Conservation (phyloP, 1,139 yeast genomes). For the Meyerozyma carpophila region DNA sequence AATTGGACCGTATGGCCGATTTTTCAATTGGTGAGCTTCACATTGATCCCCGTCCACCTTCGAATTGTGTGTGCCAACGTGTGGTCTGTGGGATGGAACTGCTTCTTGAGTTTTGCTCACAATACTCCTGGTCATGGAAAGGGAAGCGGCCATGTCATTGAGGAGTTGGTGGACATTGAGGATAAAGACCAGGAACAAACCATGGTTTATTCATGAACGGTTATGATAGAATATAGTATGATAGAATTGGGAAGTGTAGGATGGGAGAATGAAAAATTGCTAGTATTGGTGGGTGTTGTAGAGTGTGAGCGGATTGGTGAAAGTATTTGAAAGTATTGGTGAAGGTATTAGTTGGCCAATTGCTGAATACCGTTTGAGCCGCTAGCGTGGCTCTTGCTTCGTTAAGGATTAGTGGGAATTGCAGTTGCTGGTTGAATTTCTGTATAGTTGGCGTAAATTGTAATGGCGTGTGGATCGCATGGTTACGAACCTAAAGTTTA, state of each 20-base stretch:
- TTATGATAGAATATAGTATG: not conserved
- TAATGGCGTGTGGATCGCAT: no score
- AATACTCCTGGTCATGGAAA: constrained; percentile 43
- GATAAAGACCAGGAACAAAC: constrained; percentile 25
- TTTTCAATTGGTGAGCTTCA: constrained; percentile 35
- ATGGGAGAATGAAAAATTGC: not conserved
- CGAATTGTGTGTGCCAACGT: constrained; percentile 35
- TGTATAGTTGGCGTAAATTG: no score
- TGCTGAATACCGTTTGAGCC: no score
- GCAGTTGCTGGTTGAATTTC: no score
- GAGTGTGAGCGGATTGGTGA: no score
- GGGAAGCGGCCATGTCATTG: constrained; percentile 31
- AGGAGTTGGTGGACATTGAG: constrained; percentile 38
- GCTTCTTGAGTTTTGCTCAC: constrained; percentile 40
- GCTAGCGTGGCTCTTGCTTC: no score
- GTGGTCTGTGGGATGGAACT: constrained; percentile 43
- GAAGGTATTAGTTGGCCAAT: no score
- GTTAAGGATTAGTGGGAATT: no score
- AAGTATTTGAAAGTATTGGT: no score
- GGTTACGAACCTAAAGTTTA: no score
- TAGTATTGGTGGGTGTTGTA: no score
- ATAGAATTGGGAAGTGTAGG: not conserved
- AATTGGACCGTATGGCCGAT: constrained; percentile 44
- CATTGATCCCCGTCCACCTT: constrained; percentile 37
- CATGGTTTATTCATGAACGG: constrained; percentile 21